These are phyloP conservation scores for Fraxinus americana DNA, from an alignment of 257 asterid genomes.

Conservation along the genomic window DNA sequence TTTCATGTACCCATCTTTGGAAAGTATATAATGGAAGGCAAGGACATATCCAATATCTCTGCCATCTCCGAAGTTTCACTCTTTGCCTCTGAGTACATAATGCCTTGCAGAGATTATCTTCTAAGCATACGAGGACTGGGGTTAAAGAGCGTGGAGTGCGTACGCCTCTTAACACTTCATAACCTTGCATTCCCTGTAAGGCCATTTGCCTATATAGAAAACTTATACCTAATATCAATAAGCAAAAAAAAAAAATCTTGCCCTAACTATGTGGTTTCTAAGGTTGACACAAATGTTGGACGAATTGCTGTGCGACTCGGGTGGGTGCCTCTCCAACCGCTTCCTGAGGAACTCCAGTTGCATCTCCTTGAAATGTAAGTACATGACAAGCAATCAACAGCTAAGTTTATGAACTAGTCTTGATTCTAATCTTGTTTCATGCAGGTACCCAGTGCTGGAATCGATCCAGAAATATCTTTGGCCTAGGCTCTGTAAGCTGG, in stretches of 20 bases:
- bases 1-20: neutral
- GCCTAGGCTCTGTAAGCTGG: constrained; percentile 97
- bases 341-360: constrained; percentile 88
- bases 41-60: neutral
- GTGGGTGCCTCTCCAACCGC: constrained; percentile 98
- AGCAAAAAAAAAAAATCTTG: constrained; percentile 11
- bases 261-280: constrained; percentile 31
- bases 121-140: constrained; percentile 89
- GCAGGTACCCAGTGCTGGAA: constrained; percentile 90
- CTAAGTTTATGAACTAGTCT: constrained; percentile 14
- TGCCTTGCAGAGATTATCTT: constrained; percentile 80
- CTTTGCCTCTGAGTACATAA: constrained; percentile 17
- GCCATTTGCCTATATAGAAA: constrained; percentile 24
- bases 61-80: constrained; percentile 2
- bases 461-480: constrained; percentile 92
- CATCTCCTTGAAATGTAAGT: constrained; percentile 98
- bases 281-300: constrained; percentile 99
- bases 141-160: constrained; percentile 92
- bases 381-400: constrained; percentile 16
- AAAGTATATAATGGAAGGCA: constrained; percentile 3
- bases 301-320: constrained; percentile 96
- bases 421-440: constrained; percentile 34
- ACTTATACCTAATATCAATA: constrained; percentile 15
- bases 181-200: constrained; percentile 97
- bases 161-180: constrained; percentile 88